Evolutionary conservation across 371 early-diverging fungal species (phyloP).

Genomic region (Dichotomocladium elegans): DNA sequence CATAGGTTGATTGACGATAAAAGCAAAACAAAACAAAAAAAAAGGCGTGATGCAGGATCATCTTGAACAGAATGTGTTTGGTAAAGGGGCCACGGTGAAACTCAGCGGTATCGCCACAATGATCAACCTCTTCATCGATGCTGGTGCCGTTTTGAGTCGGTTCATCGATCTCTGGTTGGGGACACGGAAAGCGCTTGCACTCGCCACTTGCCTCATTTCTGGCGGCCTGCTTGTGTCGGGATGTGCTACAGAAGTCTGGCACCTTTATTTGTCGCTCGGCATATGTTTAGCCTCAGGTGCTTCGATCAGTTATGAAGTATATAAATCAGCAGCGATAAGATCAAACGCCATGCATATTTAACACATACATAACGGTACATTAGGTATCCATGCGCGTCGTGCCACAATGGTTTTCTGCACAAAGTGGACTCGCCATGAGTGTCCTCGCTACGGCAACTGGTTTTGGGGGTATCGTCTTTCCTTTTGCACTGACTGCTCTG

Average conservation of each 20-base stretch:
- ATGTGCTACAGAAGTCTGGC: slow-evolving; percentile 42
- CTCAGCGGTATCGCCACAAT: too few species aligned
- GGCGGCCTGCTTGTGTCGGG: slow-evolving; percentile 26
- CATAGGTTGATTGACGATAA: too few species aligned
- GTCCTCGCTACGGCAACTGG: slow-evolving; percentile 29
- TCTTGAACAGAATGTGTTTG: too few species aligned
- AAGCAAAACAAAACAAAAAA: too few species aligned
- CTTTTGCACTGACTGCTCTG: slow-evolving; percentile 1
- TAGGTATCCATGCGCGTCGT: slow-evolving; percentile 34
- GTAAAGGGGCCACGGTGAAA: too few species aligned
- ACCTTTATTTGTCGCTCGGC: slow-evolving; percentile 59
- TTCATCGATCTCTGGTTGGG: too few species aligned
- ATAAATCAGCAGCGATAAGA: too few species aligned
- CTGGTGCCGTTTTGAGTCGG: too few species aligned
- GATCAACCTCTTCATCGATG: too few species aligned
- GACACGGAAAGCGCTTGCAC: too few species aligned
- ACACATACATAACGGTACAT: neutral
- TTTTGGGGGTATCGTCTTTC: neutral
- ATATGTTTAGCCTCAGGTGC: slow-evolving; percentile 4
- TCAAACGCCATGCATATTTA: neutral
- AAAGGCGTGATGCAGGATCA: too few species aligned
- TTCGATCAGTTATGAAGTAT: neutral
- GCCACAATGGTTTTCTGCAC: slow-evolving; percentile 63
- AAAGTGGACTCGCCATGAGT: slow-evolving; percentile 63
- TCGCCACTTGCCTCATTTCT: slow-evolving; percentile 12